These are phyloP conservation scores for Schizophyllum amplum DNA, from an alignment of 1,284 basidiomycete genomes.

Conservation along the genomic window DNA sequence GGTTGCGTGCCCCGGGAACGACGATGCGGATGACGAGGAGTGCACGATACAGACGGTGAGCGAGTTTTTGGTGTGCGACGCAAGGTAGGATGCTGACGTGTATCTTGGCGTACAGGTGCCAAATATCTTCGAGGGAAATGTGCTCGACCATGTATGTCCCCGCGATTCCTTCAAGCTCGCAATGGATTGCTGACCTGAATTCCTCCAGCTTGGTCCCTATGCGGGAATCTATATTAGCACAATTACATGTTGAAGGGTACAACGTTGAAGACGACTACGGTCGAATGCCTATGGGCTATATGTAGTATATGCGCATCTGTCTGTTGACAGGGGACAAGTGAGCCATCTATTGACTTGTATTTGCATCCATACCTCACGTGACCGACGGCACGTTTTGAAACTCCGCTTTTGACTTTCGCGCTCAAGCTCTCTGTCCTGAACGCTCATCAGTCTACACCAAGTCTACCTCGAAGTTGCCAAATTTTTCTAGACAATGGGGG, in stretches of 20 bases:
- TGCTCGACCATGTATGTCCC: background rate
- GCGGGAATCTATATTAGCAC: background rate
- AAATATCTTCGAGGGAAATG: background rate
- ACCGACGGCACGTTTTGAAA: too few species aligned
- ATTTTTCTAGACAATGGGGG: too few species aligned
- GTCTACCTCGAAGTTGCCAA: too few species aligned
- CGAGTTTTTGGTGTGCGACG: background rate
- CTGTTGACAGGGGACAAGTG: too few species aligned
- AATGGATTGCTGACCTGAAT: background rate
- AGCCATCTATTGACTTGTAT: too few species aligned
- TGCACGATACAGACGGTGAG: conserved; percentile 12
- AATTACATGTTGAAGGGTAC: background rate
- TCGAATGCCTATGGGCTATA: background rate
- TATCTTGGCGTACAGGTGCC: background rate
- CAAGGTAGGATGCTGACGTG: background rate
- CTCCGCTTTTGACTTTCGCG: too few species aligned
- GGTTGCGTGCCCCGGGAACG: conserved; percentile 28
- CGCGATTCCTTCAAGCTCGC: background rate
- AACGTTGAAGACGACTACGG: background rate
- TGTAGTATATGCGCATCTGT: too few species aligned
- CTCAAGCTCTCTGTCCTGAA: too few species aligned
- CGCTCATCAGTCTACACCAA: too few species aligned
- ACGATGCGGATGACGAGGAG: conserved; percentile 21
- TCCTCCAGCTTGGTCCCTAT: background rate
- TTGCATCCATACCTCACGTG: too few species aligned